Evolutionary conservation across 1,284 basidiomycete genomes (phyloP), one percentile per base, ranked within the genome.

Genomic region (Inonotus hispidus): DNA sequence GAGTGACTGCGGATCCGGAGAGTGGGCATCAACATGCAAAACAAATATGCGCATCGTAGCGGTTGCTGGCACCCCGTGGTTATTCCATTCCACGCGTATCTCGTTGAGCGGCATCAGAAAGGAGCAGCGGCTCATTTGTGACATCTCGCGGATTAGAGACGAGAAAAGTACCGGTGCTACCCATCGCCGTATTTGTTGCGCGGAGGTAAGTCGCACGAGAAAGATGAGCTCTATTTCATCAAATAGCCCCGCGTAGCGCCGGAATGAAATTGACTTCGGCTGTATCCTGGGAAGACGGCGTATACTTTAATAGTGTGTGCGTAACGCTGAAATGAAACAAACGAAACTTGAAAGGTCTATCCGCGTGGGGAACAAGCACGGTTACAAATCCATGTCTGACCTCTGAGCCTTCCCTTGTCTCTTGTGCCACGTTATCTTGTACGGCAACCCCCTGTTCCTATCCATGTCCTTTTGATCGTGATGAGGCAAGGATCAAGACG

Each of bases 41-140:
- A 11, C n/a, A 29, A 27, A 52, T 10, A 52, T 52, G 27, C 32
- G 11, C 29, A 7, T 52, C 10, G 50, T 21, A 52, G 50, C 50
- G 32, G 50, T 52, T 27, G 32, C 50, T 52, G 50, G 25, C 50
- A 52, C 14, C 32, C 50, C 50, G 23, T 52, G 32, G 50, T 32
- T 52, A 52, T 52, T 52, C 50, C 50, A 52, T 52, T 52, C 50
- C 50, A 52, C 50, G 50, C 50, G 27, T 52, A 52, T 52, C 50
- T 52, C 16, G 29, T 27, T n/a, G 50, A 52, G n/a, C 32, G 50
- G 50, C 50, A 27, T 52, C 50, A 52, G 35, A 32, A 27, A 23
- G 23, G 25, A n/a, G 25, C 27, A 52, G 23, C 29, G 27, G 14
- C 25, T 52, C 50, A 52, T n/a, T 27, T 52, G 50, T 27, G 32